Evolutionary conservation across 805 yeast genomes (phyloP).

Genomic region (Geotrichum ghanense): DNA sequence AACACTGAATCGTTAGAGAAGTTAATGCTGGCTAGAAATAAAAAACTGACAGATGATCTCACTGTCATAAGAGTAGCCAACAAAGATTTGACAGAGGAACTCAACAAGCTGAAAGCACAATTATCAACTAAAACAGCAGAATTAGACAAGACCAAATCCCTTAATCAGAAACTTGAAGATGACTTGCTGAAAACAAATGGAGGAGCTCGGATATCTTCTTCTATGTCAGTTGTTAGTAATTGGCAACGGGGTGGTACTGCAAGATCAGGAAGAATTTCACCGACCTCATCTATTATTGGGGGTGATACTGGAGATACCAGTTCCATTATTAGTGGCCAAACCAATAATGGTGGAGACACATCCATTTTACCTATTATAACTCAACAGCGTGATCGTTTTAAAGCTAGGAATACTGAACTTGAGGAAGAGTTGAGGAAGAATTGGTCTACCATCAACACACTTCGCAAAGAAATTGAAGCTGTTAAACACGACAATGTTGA

Average conservation of each 20-base stretch:
- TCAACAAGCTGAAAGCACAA: slow-evolving; percentile 28
- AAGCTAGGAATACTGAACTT: slow-evolving; percentile 68
- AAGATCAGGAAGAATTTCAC: slow-evolving; percentile 28
- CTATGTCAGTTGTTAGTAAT: slow-evolving; percentile 26
- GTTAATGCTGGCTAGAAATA: slow-evolving; percentile 59
- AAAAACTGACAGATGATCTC: slow-evolving; percentile 57
- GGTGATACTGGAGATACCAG: slow-evolving; percentile 12
- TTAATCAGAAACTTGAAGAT: slow-evolving; percentile 56
- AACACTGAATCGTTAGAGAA: slow-evolving; percentile 33
- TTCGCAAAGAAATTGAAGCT: slow-evolving; percentile 50
- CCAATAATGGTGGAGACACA: slow-evolving; percentile 23
- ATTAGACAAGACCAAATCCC: slow-evolving; percentile 30
- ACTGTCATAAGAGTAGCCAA: slow-evolving; percentile 53
- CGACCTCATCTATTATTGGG: slow-evolving; percentile 27
- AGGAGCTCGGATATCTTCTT: slow-evolving; percentile 16
- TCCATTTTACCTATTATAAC: slow-evolving; percentile 72
- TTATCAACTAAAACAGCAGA: slow-evolving; percentile 24
- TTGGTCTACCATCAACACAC: slow-evolving; percentile 39
- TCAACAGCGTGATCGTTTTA: slow-evolving; percentile 89
- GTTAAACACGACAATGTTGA: slow-evolving; percentile 67
- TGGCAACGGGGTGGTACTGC: slow-evolving; percentile 19
- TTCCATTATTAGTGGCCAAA: slow-evolving; percentile 12
- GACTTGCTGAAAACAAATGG: slow-evolving; percentile 57
- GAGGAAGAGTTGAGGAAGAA: slow-evolving; percentile 69
- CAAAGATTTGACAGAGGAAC: slow-evolving; percentile 33